These are phyloP conservation scores for Metarhizium brunneum DNA, from an alignment of 2,329 filamentous ascomycete species.

Conservation along the genomic window DNA sequence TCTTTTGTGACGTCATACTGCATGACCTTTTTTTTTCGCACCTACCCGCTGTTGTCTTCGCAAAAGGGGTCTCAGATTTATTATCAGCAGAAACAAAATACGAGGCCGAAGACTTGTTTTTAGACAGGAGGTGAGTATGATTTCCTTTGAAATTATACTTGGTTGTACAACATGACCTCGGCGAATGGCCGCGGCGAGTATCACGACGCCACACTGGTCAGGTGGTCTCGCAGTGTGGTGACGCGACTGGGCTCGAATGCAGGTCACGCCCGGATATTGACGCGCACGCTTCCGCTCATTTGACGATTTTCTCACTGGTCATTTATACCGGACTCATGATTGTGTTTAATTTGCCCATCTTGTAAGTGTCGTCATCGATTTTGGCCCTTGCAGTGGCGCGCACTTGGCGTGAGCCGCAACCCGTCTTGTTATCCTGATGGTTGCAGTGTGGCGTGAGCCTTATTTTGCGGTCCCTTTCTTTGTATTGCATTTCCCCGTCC, in stretches of 20 bases:
- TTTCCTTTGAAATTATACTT: not conserved
- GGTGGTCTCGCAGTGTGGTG: not conserved
- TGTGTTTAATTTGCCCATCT: too few relatives aligned
- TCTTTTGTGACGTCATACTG: not conserved
- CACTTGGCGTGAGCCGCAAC: too few relatives aligned
- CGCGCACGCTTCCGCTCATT: not conserved
- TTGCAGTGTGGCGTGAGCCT: too few relatives aligned
- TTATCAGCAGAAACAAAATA: not conserved
- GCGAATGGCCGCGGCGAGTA: not conserved
- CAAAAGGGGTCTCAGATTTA: not conserved
- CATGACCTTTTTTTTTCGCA: not conserved
- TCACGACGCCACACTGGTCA: constrained; percentile 1
- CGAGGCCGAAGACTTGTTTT: not conserved
- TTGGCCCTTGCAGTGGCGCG: too few relatives aligned
- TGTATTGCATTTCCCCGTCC: too few relatives aligned
- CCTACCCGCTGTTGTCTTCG: not conserved
- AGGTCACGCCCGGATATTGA: constrained; percentile 1
- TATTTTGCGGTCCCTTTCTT: too few relatives aligned
- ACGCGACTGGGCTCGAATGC: constrained; percentile 1
- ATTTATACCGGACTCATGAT: not conserved
- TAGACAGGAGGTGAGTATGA: not conserved
- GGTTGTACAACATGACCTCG: not conserved
- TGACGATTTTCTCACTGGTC: not conserved
- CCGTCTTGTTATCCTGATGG: too few relatives aligned
- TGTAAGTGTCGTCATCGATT: too few relatives aligned